phyloP scores from a whole-genome alignment of 2,329 filamentous ascomycete species.

The Anisogramma anomala region DNA sequence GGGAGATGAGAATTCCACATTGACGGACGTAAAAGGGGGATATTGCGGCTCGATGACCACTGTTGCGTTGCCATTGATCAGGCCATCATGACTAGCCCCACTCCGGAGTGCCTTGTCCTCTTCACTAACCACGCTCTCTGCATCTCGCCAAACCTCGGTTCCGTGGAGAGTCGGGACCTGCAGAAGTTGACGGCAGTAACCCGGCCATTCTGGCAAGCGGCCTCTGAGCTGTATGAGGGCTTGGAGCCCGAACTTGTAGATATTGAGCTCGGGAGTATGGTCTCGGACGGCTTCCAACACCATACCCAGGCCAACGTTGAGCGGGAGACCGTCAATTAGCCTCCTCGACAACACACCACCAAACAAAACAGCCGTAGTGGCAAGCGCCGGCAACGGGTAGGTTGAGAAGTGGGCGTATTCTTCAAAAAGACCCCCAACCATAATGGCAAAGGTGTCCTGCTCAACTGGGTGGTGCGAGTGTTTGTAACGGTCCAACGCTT shows the following conservation, averaged over 20 bases:
- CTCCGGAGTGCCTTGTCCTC: constrained; percentile 46
- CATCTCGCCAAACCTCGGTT: constrained; percentile 74
- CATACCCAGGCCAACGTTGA: constrained; percentile 93
- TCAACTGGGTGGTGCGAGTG: constrained; percentile 71
- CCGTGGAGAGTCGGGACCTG: constrained; percentile 72
- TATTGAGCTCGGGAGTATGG: constrained; percentile 68
- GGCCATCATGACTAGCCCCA: constrained; percentile 41
- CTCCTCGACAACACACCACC: constrained; percentile 93
- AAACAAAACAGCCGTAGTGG: constrained; percentile 91
- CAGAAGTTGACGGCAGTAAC: constrained; percentile 76
- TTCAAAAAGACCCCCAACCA: constrained; percentile 96
- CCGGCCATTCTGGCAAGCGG: constrained; percentile 86
- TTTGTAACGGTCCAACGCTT: constrained; percentile 77
- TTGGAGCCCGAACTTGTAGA: constrained; percentile 98
- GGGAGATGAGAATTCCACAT: constrained; percentile 57
- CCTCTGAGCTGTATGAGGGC: constrained; percentile 79
- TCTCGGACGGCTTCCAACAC: constrained; percentile 92
- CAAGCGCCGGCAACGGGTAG: constrained; percentile 90
- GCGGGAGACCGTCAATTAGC: constrained; percentile 75
- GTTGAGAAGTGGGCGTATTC: constrained; percentile 93
- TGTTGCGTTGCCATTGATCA: constrained; percentile 57
- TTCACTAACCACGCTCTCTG: constrained; percentile 65
- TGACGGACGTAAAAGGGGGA: constrained; percentile 66
- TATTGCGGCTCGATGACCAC: constrained; percentile 44
- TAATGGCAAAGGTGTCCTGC: constrained; percentile 93